These are phyloP conservation scores for Hysterium pulicare DNA, from an alignment of 2,329 filamentous ascomycete species.

Conservation along the genomic window DNA sequence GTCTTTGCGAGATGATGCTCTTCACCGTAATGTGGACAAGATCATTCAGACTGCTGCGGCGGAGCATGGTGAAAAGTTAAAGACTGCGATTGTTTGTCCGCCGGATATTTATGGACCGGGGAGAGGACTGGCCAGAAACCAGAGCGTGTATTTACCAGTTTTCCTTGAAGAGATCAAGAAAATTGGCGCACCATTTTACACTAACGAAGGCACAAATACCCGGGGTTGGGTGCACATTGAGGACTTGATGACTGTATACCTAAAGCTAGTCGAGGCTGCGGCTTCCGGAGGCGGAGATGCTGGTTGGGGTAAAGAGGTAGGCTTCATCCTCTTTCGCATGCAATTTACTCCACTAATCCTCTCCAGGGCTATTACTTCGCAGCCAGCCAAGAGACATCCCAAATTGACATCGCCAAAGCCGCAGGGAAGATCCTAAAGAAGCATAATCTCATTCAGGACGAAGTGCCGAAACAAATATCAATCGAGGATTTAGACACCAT, in stretches of 20 bases:
- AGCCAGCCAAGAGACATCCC: conserved; percentile 36
- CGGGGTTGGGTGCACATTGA: conserved; percentile 58
- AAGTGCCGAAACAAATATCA: conserved; percentile 20
- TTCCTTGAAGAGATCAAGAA: conserved; percentile 37
- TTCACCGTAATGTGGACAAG: conserved; percentile 66
- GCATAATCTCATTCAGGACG: conserved; percentile 18
- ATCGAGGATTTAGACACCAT: conserved; percentile 26
- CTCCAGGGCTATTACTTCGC: conserved; percentile 47
- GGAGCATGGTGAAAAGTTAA: conserved; percentile 38
- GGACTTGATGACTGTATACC: conserved; percentile 56
- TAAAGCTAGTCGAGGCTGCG: conserved; percentile 55
- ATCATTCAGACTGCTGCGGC: conserved; percentile 54
- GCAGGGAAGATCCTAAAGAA: conserved; percentile 24
- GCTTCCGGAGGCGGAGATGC: conserved; percentile 41
- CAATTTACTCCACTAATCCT: conserved; percentile 1
- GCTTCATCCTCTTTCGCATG: neutral
- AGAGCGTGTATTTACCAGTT: conserved; percentile 42
- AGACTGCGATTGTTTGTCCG: conserved; percentile 55
- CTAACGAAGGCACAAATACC: conserved; percentile 53
- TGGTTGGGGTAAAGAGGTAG: conserved; percentile 51
- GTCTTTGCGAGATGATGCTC: conserved; percentile 51
- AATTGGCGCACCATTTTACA: conserved; percentile 43
- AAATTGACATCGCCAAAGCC: conserved; percentile 23
- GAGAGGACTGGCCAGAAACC: conserved; percentile 50
- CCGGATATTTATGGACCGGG: conserved; percentile 62